Base-by-base conservation (phyloP, 495 filamentous ascomycete species). In the Aspergillus asperescens region DNA sequence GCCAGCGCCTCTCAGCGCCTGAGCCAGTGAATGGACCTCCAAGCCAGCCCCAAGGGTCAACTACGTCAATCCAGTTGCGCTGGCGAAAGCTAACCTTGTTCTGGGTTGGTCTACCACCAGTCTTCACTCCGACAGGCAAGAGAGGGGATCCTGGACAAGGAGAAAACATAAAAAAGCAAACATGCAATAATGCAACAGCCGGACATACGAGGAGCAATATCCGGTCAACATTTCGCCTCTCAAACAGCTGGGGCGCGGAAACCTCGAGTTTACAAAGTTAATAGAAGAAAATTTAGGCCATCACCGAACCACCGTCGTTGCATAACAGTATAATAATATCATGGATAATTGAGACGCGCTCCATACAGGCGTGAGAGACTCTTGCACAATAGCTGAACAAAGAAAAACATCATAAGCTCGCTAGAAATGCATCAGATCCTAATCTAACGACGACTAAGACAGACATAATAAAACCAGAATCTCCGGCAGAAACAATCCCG, bases 361-460 rank as follows among this genome's bases (percentile, higher is more conserved):
- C 28, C 38, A 35, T 27, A 25, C 20, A 18, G 19, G 12, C 29
- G 7, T 22, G 13, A 20, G 16, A 48, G 39, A 37, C 25, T 16
- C 29, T n/a, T 15, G 27, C 27, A 46, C 24, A 47, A 56, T 46
- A 56, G 50, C 31, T 1, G 18, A 23, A 32, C 16, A 34, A 24
- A 57, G 12, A 9, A 39, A 49, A 55, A 24, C 55, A 57, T 52
- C 44, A 39, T 27, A 22, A 38, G 42, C 24, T 45, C 69, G 71
- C 69, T 72, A 63, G 55, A 52, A 54, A 72, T 72, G 71, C 71
- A 69, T 65, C 59, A 55, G 55, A 57, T 54, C 62, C 59, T 58
- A 59, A 65, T 65, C 59, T 65, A 62, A 57, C 48, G 56, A 53
- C 40, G 46, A 56, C 40, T 57, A 54, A 57, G 42, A 52, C 50